These are phyloP conservation scores for Colletotrichum melonis DNA, from an alignment of 2,329 filamentous ascomycete genomes.

Conservation along the genomic window DNA sequence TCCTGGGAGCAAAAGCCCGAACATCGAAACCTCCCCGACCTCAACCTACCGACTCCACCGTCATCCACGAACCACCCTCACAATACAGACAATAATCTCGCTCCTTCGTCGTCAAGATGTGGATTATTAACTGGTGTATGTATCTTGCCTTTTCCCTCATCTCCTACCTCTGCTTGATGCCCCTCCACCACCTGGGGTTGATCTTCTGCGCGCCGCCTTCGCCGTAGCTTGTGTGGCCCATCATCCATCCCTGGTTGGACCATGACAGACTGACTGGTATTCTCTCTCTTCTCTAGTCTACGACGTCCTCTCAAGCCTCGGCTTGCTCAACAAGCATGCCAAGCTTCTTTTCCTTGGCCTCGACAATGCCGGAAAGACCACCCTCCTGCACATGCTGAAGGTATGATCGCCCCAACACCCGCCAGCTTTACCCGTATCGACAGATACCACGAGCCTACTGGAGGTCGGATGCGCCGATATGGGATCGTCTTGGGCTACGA, in stretches of 20 bases:
- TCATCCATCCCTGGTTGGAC: conserved; percentile 19
- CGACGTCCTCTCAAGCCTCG: conserved; percentile 88
- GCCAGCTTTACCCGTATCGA: neutral
- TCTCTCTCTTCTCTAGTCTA: conserved; percentile 67
- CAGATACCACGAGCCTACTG: neutral
- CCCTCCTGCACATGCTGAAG: conserved; percentile 95
- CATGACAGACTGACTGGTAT: conserved; percentile 42
- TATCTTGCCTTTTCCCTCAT: conserved; percentile 37
- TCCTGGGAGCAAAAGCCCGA: conserved; percentile 31
- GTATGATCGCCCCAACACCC: conserved; percentile 59
- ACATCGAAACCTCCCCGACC: conserved; percentile 22
- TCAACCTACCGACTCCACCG: conserved; percentile 30
- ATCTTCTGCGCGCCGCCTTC: conserved; percentile 32
- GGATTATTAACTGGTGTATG: conserved; percentile 97
- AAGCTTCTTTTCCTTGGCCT: conserved; percentile 94
- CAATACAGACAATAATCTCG: conserved; percentile 32
- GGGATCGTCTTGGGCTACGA: conserved; percentile 6
- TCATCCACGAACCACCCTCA: conserved; percentile 28
- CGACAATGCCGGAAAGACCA: conserved; percentile 95
- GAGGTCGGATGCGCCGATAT: conserved; percentile 11
- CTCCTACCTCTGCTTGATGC: neutral
- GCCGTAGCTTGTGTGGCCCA: conserved; percentile 28
- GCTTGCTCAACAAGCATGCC: conserved; percentile 93
- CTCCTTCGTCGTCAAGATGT: conserved; percentile 69
- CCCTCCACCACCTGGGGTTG: conserved; percentile 17